A percentile compares a stretch with the other conserved stretches of the same genome.
phyloP scores from a whole-genome alignment of 352 stramenopile genomes.

The Phytophthora quininea region DNA sequence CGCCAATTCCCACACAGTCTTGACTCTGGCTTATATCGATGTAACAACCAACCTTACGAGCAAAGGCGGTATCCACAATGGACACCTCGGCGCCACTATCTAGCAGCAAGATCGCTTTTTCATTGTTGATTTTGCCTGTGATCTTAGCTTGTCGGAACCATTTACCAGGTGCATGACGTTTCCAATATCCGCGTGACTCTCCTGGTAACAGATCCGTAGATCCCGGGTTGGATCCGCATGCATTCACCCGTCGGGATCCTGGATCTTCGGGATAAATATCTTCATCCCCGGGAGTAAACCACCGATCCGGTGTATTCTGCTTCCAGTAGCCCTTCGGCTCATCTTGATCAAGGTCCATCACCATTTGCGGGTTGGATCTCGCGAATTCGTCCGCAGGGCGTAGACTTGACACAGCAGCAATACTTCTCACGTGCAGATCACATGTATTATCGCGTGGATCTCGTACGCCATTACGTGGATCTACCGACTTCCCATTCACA shows the following conservation, averaged over 20 bases:
- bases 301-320: too few relatives aligned
- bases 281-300: too few relatives aligned
- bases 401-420: neutral
- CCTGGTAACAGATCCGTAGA: conserved; percentile 10
- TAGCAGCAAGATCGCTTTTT: conserved; percentile 12
- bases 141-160: neutral
- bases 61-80: neutral
- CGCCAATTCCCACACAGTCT: neutral
- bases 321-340: too few relatives aligned
- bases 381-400: neutral
- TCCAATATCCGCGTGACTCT: conserved; percentile 24
- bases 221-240: too few relatives aligned
- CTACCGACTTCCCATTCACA: neutral
- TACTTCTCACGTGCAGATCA: neutral
- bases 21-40: neutral
- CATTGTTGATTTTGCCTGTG: neutral
- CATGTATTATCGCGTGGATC: conserved; percentile 1
- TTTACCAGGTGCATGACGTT: conserved; percentile 9
- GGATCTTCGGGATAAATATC: too few relatives aligned
- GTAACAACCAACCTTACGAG: neutral
- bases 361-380: neutral
- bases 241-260: too few relatives aligned
- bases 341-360: too few relatives aligned
- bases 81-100: conserved; percentile 24
- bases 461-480: neutral